Evolutionary conservation across 2,329 filamentous ascomycete species (phyloP).

Genomic region (Colletotrichum endophyticum): DNA sequence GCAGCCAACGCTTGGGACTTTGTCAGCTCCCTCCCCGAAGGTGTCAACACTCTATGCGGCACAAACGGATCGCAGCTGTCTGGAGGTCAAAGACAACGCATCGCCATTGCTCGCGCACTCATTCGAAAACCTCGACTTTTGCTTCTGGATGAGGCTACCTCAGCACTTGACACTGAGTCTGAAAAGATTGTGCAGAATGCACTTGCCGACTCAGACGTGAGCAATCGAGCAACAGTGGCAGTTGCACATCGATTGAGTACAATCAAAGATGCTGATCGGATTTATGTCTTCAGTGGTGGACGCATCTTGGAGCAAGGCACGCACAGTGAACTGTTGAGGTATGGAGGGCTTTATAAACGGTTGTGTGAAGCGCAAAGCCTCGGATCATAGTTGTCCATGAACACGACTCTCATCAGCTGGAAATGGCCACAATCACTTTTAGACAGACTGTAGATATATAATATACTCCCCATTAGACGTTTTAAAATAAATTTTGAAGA

Average conservation of each 20-base stretch:
- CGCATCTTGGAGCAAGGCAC: not conserved
- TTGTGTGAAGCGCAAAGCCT: conserved; percentile 1
- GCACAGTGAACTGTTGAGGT: not conserved
- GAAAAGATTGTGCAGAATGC: conserved; percentile 70
- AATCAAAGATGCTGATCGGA: conserved; percentile 11
- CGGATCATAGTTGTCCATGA: not conserved
- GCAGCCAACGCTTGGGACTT: conserved; percentile 63
- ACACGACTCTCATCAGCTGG: not conserved
- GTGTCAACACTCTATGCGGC: conserved; percentile 67
- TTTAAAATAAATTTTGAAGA: not conserved
- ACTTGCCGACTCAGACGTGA: conserved; percentile 41
- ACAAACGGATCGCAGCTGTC: conserved; percentile 72
- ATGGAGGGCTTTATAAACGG: not conserved
- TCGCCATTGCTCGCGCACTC: conserved; percentile 75
- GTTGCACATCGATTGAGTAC: conserved; percentile 20
- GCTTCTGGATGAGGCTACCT: conserved; percentile 75
- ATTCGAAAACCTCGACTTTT: conserved; percentile 69
- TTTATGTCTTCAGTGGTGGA: not conserved
- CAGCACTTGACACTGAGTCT: conserved; percentile 66
- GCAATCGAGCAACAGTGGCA: not conserved
- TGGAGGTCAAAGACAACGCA: conserved; percentile 74
- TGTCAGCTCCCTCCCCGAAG: conserved; percentile 55
- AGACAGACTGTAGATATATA: not conserved
- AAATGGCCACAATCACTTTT: not conserved
- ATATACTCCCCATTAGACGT: not conserved